Conservation (phyloP, 202 grass and related monocot species). For the Panicum virgatum region DNA sequence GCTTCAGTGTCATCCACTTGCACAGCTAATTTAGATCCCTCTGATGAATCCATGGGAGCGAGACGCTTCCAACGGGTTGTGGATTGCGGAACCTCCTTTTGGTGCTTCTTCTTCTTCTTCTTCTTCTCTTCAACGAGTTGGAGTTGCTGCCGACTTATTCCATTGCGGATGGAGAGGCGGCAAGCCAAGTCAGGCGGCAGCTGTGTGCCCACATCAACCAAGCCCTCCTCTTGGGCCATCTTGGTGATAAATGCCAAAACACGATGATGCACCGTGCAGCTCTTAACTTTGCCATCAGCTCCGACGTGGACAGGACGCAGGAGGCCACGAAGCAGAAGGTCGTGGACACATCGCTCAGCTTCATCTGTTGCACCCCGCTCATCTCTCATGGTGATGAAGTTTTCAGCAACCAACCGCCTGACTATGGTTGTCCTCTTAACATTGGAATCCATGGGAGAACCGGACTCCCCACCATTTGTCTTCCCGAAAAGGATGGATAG, state of each 20-base stretch:
- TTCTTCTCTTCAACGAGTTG: neutral
- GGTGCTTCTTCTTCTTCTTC: too few species aligned
- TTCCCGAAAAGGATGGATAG: neutral
- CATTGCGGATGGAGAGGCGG: neutral
- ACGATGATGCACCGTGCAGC: neutral
- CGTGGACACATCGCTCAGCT: neutral
- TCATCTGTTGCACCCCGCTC: neutral
- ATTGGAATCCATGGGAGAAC: neutral
- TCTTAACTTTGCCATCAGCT: neutral
- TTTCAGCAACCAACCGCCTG: neutral
- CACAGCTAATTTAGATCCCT: neutral
- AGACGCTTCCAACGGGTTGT: neutral
- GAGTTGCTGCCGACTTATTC: neutral
- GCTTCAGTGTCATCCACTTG: neutral
- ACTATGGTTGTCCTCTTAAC: constrained; percentile 9
- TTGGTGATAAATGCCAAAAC: neutral
- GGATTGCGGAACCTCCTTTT: neutral
- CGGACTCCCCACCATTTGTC: too few species aligned
- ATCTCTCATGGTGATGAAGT: neutral
- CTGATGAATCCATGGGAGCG: neutral
- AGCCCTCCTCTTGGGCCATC: neutral
- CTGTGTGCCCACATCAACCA: neutral
- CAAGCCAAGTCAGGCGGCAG: neutral
- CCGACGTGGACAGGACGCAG: neutral
- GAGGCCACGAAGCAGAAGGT: neutral